Evolutionary conservation across 176 grass and related monocot genomes (phyloP), one percentile per base, ranked within the genome.

Genomic region (Lolium multiflorum): DNA sequence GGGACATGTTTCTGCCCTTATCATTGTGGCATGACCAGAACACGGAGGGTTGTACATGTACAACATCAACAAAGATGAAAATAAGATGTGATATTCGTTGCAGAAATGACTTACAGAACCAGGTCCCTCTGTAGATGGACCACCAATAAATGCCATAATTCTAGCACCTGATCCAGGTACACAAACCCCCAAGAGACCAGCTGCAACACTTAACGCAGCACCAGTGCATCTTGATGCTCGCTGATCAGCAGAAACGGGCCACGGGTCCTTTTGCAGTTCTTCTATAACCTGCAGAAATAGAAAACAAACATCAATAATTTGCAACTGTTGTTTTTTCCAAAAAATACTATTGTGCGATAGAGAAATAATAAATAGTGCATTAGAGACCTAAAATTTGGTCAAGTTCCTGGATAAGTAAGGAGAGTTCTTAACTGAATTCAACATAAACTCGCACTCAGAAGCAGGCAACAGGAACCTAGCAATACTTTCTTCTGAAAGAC

Each of bases 111-210:
- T 95, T 98, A 98, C 96, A 87, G 86, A 89, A 20, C 91, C 91
- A 74, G 86, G 83, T 75, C 93, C 96, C 44, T 91, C 91, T 50
- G 96, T 98, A 55, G 91, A 92, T 85, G 96, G 96, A 8, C 93
- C 96, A 82, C 93, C 91, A 26, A 95, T 80, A 88, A 98, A 98
- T 25, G 93, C 91, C 96, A 98, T 98, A 81, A 98, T 98, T 83
- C 96, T 95, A 87, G 89, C 96, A 89, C 93, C 96, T 85, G 93
- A 95, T 81, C 91, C 93, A 81, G 96, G 96, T 9, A 98, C 89
- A 75, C 96, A 98, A 80, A 98, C 83, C 46, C 95, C 95, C 46
- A 98, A 85, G 67, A 92, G 82, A 74, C 85, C 72, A 78, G 93
- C 91, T 52, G 93, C 95, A 85, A 93, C 90, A 92, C 91, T 95